A percentile compares a stretch with the other conserved stretches of the same genome.
These are phyloP conservation scores for Solanum hybrid DNA, from an alignment of 305 asterid genomes.

Conservation along the genomic window DNA sequence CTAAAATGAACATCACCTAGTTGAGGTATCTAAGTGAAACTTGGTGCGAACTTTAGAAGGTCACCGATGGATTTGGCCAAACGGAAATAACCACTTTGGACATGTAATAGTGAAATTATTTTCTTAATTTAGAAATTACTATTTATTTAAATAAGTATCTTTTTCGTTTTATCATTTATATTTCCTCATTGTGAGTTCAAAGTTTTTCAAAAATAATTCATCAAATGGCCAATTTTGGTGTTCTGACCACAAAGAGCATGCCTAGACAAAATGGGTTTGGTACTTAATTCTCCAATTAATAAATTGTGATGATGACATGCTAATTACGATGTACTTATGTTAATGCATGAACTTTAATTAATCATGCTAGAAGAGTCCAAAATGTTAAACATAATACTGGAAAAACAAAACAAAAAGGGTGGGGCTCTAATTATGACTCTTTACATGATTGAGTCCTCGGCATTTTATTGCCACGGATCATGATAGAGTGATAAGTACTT, in stretches of 20 bases:
- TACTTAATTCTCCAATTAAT: not conserved
- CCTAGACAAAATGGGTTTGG: not conserved
- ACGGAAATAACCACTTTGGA: not conserved
- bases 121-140: not conserved
- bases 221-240: not conserved
- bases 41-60: too few relatives aligned
- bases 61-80: not conserved
- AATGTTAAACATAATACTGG: not conserved
- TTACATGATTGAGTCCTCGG: not conserved
- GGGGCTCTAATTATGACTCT: not conserved
- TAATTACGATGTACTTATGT: not conserved
- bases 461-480: too few relatives aligned
- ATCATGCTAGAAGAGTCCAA: not conserved
- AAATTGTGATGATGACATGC: not conserved
- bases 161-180: not conserved
- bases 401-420: not conserved
- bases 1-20: too few relatives aligned
- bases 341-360: not conserved
- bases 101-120: not conserved
- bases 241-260: not conserved
- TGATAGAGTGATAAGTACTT: not conserved
- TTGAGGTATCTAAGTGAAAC: too few relatives aligned
- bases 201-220: not conserved
- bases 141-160: not conserved
- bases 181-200: not conserved